These are phyloP conservation scores for Fusarium subglutinans DNA, from an alignment of 2,329 filamentous ascomycete genomes.

Conservation along the genomic window DNA sequence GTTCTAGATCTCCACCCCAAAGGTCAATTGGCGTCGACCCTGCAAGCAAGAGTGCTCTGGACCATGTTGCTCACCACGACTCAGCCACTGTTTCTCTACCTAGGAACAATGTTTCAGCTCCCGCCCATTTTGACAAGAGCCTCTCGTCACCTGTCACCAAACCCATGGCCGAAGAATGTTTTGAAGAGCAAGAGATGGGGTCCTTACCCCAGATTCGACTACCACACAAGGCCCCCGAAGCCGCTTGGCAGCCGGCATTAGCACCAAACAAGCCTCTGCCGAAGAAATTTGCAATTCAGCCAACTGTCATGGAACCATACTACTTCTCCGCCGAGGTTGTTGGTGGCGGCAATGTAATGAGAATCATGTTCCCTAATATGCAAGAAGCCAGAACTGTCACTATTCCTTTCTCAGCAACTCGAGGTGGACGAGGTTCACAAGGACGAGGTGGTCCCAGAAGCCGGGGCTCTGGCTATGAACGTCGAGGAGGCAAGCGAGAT, in stretches of 20 bases:
- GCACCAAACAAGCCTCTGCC: constrained; percentile 65
- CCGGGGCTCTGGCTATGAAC: constrained; percentile 44
- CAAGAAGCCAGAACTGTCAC: constrained; percentile 50
- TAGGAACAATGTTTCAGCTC: constrained; percentile 27
- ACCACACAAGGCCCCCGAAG: constrained; percentile 69
- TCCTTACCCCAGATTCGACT: constrained; percentile 77
- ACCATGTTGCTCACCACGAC: constrained; percentile 59
- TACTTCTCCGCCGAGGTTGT: constrained; percentile 47
- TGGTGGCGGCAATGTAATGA: constrained; percentile 49
- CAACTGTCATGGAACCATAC: constrained; percentile 48
- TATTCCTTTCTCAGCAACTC: constrained; percentile 48
- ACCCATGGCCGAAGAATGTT: constrained; percentile 80
- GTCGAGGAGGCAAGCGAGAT: constrained; percentile 49
- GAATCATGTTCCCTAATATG: constrained; percentile 56
- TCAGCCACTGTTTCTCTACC: constrained; percentile 78
- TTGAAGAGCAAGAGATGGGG: constrained; percentile 83
- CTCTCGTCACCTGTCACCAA: constrained; percentile 64
- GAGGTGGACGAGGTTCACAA: constrained; percentile 45
- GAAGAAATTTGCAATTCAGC: constrained; percentile 58
- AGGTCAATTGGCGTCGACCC: constrained; percentile 72
- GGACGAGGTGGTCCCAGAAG: constrained; percentile 42
- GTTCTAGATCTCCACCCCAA: constrained; percentile 67
- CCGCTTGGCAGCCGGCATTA: constrained; percentile 69
- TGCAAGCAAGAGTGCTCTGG: constrained; percentile 72
- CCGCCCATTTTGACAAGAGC: constrained; percentile 47